These are phyloP conservation scores for Alternaria viburni DNA, from an alignment of 2,329 filamentous ascomycete species.

Conservation along the genomic window DNA sequence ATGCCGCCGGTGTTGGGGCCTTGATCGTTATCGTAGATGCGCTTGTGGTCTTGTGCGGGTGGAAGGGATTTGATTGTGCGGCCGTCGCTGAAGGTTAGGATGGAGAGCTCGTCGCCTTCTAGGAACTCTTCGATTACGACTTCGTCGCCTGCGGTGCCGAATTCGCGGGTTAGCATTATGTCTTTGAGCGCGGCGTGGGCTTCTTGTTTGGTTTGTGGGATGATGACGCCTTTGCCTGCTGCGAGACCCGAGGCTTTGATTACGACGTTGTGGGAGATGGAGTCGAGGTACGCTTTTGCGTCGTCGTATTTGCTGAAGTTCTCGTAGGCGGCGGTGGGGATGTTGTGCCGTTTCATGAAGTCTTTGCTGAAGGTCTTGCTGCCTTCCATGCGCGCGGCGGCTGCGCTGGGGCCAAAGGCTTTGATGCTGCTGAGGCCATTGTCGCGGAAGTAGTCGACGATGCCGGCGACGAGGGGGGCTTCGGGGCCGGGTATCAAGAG, in stretches of 20 bases:
- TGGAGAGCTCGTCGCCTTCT: conserved; percentile 87
- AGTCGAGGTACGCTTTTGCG: conserved; percentile 72
- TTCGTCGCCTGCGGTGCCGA: conserved; percentile 84
- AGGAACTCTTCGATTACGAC: conserved; percentile 96
- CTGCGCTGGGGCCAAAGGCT: conserved; percentile 84
- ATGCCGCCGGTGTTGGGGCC: conserved; percentile 97
- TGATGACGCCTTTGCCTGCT: conserved; percentile 93
- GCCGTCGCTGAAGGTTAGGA: conserved; percentile 91
- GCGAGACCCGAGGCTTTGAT: conserved; percentile 94
- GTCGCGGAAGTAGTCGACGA: conserved; percentile 78
- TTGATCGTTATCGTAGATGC: conserved; percentile 85
- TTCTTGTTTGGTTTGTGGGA: conserved; percentile 81
- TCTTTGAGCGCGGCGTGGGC: conserved; percentile 80
- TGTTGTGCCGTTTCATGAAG: conserved; percentile 90
- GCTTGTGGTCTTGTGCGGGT: conserved; percentile 95
- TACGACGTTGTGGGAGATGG: conserved; percentile 58
- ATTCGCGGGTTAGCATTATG: conserved; percentile 89
- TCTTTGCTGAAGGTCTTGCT: conserved; percentile 98
- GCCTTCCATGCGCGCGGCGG: conserved; percentile 88
- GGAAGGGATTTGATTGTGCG: conserved; percentile 82
- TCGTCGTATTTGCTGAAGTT: conserved; percentile 82
- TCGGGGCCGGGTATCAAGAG: conserved; percentile 91
- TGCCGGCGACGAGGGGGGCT: conserved; percentile 89
- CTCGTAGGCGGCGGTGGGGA: conserved; percentile 88
- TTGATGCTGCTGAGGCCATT: conserved; percentile 62